phyloP scores from a whole-genome alignment of 306 rosid genomes.

The Boehmeria nivea region DNA sequence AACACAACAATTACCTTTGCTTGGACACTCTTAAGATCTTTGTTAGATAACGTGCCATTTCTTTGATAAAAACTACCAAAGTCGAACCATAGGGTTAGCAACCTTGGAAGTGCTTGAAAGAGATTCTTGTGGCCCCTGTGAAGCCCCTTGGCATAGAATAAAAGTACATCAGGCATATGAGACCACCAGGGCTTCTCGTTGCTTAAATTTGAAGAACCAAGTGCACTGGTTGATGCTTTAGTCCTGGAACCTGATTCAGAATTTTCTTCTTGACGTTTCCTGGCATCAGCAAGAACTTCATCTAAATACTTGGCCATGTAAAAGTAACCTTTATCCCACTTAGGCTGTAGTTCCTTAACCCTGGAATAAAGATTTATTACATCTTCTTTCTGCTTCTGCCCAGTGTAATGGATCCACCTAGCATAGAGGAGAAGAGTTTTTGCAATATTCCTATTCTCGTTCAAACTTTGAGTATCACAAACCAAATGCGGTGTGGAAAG shows the following conservation, averaged over 20 bases:
- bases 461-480: constrained; percentile 63
- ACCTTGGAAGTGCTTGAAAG: constrained; percentile 96
- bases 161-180: constrained; percentile 72
- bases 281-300: constrained; percentile 89
- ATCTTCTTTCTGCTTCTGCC: constrained; percentile 98
- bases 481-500: constrained; percentile 47
- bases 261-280: constrained; percentile 90
- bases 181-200: constrained; percentile 86
- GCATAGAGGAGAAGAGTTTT: constrained; percentile 93
- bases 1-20: constrained; percentile 37
- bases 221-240: constrained; percentile 41
- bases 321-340: constrained; percentile 94
- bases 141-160: constrained; percentile 92
- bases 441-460: constrained; percentile 65
- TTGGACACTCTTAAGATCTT: constrained; percentile 56
- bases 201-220: constrained; percentile 54
- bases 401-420: constrained; percentile 96
- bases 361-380: constrained; percentile 71
- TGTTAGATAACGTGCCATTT: constrained; percentile 47
- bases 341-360: constrained; percentile 91
- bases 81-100: constrained; percentile 95
- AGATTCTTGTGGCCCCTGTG: constrained; percentile 94
- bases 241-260: constrained; percentile 48
- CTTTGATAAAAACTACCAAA: constrained; percentile 82
- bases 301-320: constrained; percentile 89